phyloP scores from a whole-genome alignment of 495 filamentous ascomycete genomes.

The Baudoinia panamericana region DNA sequence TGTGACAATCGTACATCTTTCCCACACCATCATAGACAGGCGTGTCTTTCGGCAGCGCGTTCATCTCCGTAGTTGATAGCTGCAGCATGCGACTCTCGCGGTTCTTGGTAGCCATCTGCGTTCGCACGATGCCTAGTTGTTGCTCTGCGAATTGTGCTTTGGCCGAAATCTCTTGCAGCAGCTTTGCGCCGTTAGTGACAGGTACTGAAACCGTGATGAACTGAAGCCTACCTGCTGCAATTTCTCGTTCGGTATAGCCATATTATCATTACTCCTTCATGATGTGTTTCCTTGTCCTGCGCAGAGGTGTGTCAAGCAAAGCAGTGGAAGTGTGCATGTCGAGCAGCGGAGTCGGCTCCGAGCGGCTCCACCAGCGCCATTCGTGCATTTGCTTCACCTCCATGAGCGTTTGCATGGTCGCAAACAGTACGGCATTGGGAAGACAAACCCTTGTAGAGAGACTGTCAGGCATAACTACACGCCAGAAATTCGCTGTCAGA shows the following conservation, averaged over 20 bases:
- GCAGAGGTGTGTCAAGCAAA: no score
- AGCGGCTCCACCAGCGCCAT: no score
- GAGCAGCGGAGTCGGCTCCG: no score
- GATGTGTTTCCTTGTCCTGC: conserved; percentile 1
- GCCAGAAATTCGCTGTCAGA: no score
- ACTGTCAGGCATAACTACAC: no score
- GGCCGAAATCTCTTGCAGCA: conserved; percentile 86
- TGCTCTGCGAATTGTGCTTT: conserved; percentile 79
- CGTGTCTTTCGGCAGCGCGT: conserved; percentile 61
- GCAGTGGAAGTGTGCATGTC: no score
- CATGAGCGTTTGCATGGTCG: no score
- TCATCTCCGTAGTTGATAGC: conserved; percentile 72
- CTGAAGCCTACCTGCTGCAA: conserved; percentile 61
- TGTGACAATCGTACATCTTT: conserved; percentile 68
- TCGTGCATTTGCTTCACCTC: no score
- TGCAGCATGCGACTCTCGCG: conserved; percentile 80
- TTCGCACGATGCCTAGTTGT: conserved; percentile 75
- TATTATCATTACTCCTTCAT: no score
- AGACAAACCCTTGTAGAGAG: no score
- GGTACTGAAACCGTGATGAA: no score
- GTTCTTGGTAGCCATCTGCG: conserved; percentile 75
- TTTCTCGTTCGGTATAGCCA: conserved; percentile 95
- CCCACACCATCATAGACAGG: conserved; percentile 88
- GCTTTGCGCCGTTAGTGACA: conserved; percentile 41
- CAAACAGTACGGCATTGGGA: no score